Base-by-base conservation (phyloP, 2,329 filamentous ascomycete species). In the Fusarium tuaranense region DNA sequence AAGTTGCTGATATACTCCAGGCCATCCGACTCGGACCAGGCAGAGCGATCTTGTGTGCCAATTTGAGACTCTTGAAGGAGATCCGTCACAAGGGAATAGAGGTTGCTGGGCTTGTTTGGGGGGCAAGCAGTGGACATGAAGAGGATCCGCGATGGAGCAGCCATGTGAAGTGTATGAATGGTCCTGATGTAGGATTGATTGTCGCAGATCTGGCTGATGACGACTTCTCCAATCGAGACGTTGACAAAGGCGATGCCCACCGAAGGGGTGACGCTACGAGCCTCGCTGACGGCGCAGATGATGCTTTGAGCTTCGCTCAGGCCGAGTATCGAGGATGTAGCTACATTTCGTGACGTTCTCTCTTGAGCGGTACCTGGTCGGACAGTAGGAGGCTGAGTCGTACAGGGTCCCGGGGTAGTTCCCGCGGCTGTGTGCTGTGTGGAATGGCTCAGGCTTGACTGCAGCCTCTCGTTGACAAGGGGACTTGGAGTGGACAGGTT, bases 171-270 rank as follows among this genome's bases (percentile, higher is more conserved):
- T 81, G 98, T 98, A 82, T 97, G 94, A 34, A 97, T 87, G 0
- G 95, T 97, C 79, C 92, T 92, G 67, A 95, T 92, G 80, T 97
- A 98, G 38, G 95, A 97, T 81, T 98, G 95, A 67, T 92, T 97
- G 82, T 98, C 96, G 79, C 93, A 95, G 73, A 98, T 96, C 79
- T 98, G 95, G 79, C 94, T 97, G 44, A 98, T 88, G 32, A 95
- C 91, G 18, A 91, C 94, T 83, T 98, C 95, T 44, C 93, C 94
- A 3, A 94, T 95, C 48, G 94, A 92, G 4, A 97, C 87, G 79
- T 98, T 97, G 79, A 98, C 87, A 79, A 98, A 95, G 4, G 95
- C 94, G 46, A 98, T 86, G 1, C 96, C 95, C 2, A 98, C 92
- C 0, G 92, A 93, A 0, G 95, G 95, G 25, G 94, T 92, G 6